Conservation (phyloP, 176 grass and related monocot species). For the sorghum (Sorghum bicolor) region DNA sequence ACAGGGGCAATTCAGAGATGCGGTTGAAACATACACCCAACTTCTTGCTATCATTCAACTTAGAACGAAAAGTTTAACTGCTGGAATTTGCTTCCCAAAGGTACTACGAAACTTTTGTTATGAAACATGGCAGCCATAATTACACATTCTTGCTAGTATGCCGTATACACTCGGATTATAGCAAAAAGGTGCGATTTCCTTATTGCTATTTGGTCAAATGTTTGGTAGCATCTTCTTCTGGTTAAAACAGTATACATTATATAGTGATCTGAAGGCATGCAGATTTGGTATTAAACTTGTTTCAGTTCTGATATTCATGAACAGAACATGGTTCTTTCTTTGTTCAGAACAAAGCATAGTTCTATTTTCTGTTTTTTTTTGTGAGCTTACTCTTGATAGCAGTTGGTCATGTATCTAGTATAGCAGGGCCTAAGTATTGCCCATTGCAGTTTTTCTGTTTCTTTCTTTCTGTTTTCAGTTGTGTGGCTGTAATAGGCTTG, state of each 20-base stretch:
- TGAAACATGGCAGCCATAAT: constrained; percentile 13
- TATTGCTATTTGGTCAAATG: constrained; percentile 3
- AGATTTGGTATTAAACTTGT: not conserved
- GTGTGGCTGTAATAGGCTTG: too few species aligned
- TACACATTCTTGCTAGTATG: constrained; percentile 6
- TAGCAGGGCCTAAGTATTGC: too few species aligned
- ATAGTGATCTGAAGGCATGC: constrained; percentile 4
- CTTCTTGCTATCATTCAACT: constrained; percentile 85
- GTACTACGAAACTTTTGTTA: constrained; percentile 33
- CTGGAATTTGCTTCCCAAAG: constrained; percentile 62
- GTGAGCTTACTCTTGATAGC: not conserved
- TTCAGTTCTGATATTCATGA: constrained; percentile 14
- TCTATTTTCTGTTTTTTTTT: not conserved
- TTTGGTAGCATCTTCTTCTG: constrained; percentile 4
- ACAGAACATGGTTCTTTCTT: not conserved
- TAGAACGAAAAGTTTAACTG: constrained; percentile 56
- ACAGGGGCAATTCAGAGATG: constrained; percentile 59
- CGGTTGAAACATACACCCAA: constrained; percentile 78
- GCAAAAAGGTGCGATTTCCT: constrained; percentile 3
- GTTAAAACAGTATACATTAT: not conserved
- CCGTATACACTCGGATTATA: not conserved
- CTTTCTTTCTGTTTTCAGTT: too few species aligned
- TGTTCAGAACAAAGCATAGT: not conserved
- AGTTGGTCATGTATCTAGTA: too few species aligned
- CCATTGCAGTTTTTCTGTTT: too few species aligned